A percentile compares a stretch with the other conserved stretches of the same genome.
Conservation (phyloP, 176 grass and related monocot genomes). For the Musa troglodytarum region DNA sequence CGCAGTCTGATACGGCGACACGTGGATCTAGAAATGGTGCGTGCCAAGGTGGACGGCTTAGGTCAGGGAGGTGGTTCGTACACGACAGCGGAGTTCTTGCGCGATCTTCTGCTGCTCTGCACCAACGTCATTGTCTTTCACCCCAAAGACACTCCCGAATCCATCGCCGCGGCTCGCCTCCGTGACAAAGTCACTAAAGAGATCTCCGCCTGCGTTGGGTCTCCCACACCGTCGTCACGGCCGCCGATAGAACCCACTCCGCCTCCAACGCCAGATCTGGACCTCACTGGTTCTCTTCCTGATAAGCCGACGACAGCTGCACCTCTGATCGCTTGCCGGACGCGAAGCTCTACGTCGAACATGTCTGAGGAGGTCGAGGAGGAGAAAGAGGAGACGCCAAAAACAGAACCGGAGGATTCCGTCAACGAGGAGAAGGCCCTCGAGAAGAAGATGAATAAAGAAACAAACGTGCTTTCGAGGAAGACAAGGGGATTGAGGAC, state of each 20-base stretch:
- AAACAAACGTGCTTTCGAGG: neutral
- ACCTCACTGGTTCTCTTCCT: conserved; percentile 29
- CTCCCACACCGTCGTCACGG: neutral
- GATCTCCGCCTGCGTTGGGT: conserved; percentile 18
- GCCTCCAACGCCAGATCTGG: neutral
- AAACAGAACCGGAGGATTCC: conserved; percentile 27
- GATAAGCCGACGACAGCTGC: conserved; percentile 34
- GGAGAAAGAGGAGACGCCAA: conserved; percentile 18
- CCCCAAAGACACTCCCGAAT: conserved; percentile 46
- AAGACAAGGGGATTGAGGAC: conserved; percentile 33
- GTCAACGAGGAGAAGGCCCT: conserved; percentile 13
- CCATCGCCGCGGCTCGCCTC: conserved; percentile 30
- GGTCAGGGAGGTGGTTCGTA: conserved; percentile 15
- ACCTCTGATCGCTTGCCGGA: conserved; percentile 58
- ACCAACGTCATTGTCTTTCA: conserved; percentile 64
- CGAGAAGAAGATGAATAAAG: conserved; percentile 16
- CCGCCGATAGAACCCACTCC: neutral
- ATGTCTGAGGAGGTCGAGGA: conserved; percentile 25
- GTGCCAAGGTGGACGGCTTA: conserved; percentile 28
- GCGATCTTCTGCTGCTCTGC: conserved; percentile 65
- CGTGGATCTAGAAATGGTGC: conserved; percentile 61
- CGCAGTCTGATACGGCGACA: conserved; percentile 50
- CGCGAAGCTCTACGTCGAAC: conserved; percentile 58
- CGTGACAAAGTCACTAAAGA: conserved; percentile 33
- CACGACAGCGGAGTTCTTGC: conserved; percentile 55